Evolutionary conservation across 768 basidiomycete species (phyloP).

Genomic region (Lactarius sanguifluus): DNA sequence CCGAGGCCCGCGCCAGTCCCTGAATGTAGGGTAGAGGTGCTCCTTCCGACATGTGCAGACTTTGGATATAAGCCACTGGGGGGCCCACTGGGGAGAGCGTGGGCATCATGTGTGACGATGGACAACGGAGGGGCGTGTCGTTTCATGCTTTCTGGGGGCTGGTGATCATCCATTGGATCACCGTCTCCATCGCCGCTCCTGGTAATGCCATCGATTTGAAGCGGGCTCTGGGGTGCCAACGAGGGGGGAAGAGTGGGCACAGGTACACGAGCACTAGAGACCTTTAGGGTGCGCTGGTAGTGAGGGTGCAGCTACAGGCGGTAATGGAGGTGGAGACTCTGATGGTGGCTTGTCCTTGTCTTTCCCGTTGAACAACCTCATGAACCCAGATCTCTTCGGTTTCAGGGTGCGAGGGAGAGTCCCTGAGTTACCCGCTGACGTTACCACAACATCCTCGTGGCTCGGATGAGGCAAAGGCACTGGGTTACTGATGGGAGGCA

Average conservation of each 20-base stretch:
- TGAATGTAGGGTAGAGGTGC: background rate
- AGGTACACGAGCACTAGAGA: conserved; percentile 30
- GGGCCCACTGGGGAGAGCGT: background rate
- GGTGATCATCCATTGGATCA: background rate
- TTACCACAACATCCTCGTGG: conserved; percentile 5
- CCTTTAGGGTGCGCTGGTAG: conserved; percentile 29
- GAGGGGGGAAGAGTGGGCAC: conserved; percentile 27
- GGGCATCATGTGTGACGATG: conserved; percentile 13
- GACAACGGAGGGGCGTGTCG: conserved; percentile 15
- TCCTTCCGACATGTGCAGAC: background rate
- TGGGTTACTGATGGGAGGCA: conserved; percentile 25
- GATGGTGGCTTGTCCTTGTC: conserved; percentile 44
- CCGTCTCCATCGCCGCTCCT: conserved; percentile 2
- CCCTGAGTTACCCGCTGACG: conserved; percentile 12
- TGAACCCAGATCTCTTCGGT: conserved; percentile 80
- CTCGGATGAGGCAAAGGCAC: conserved; percentile 19
- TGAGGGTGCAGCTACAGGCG: conserved; percentile 34
- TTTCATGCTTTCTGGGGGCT: background rate
- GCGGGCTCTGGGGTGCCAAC: conserved; percentile 18
- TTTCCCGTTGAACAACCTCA: conserved; percentile 70
- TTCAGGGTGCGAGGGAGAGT: conserved; percentile 51
- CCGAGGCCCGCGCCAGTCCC: conserved; percentile 33
- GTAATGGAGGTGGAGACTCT: conserved; percentile 58
- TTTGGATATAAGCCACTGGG: background rate
- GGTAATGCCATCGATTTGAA: conserved; percentile 18